Percentiles rank a stretch among this genome's conserved stretches.
These are phyloP conservation scores for Vachellia collinsii DNA, from an alignment of 306 rosid genomes.

Conservation along the genomic window DNA sequence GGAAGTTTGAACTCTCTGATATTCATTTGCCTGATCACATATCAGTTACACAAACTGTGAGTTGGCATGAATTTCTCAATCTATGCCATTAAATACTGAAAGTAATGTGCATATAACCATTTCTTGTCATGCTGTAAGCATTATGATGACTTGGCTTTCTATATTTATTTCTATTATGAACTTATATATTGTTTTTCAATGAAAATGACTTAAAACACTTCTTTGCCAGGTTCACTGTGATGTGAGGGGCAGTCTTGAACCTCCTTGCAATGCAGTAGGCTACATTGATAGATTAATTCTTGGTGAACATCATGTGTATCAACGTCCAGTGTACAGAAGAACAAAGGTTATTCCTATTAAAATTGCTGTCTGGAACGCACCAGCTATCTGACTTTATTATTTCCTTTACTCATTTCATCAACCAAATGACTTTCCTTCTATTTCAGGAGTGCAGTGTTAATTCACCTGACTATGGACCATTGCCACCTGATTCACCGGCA, in stretches of 20 bases:
- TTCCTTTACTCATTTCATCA: slow-evolving; percentile 25
- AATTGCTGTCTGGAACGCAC: slow-evolving; percentile 36
- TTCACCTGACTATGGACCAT: slow-evolving; percentile 82
- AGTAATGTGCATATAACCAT: slow-evolving; percentile 20
- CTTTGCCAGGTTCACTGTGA: slow-evolving; percentile 65
- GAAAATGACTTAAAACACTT: slow-evolving; percentile 30
- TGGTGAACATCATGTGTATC: slow-evolving; percentile 72
- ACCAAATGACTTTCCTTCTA: slow-evolving; percentile 31
- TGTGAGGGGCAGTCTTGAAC: slow-evolving; percentile 76
- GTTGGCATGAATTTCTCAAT: slow-evolving; percentile 42
- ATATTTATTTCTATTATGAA: background rate
- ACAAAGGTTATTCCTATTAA: slow-evolving; percentile 58
- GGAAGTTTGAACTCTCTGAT: slow-evolving; percentile 49
- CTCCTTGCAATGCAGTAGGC: slow-evolving; percentile 83
- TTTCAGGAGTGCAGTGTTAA: slow-evolving; percentile 77
- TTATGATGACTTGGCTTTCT: slow-evolving; percentile 17
- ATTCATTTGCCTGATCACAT: slow-evolving; percentile 37
- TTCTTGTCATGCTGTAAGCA: slow-evolving; percentile 11
- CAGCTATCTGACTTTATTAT: background rate
- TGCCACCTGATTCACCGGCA: slow-evolving; percentile 68
- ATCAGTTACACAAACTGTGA: slow-evolving; percentile 55
- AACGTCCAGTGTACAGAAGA: slow-evolving; percentile 78
- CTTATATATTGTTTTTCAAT: slow-evolving; percentile 4
- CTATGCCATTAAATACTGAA: slow-evolving; percentile 23
- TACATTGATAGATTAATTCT: slow-evolving; percentile 67